Conservation (phyloP, 176 grass and related monocot genomes). For the Carex myosuroides region DNA sequence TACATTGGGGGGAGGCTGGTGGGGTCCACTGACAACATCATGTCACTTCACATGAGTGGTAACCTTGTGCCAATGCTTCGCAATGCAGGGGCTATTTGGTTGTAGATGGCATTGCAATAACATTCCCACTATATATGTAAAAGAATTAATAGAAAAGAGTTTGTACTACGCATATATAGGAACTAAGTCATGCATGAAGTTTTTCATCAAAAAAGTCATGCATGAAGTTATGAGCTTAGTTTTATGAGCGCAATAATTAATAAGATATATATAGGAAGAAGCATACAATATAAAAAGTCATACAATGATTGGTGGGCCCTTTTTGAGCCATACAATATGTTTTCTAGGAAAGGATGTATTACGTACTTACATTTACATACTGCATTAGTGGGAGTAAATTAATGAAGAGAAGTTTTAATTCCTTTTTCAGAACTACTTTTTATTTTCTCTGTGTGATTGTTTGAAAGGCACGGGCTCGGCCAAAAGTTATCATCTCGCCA, state of each 20-base stretch:
- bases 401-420: background rate
- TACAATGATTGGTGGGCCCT: too few species aligned
- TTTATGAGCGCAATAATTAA: too few species aligned
- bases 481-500: too few species aligned
- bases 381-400: background rate
- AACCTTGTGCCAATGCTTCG: slow-evolving; percentile 46
- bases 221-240: too few species aligned
- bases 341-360: background rate
- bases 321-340: too few species aligned
- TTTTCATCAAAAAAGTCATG: too few species aligned
- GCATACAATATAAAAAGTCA: too few species aligned
- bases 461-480: background rate
- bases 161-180: background rate
- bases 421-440: background rate
- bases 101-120: slow-evolving; percentile 18
- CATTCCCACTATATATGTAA: background rate
- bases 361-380: background rate
- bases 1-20: slow-evolving; percentile 51
- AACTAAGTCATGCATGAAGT: too few species aligned
- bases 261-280: too few species aligned
- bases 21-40: slow-evolving; percentile 49
- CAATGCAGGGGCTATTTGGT: slow-evolving; percentile 50
- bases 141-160: background rate
- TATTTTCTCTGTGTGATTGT: background rate
- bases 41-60: slow-evolving; percentile 48